Base-by-base conservation (phyloP, 257 asterid species). In the Plantago elongata region DNA sequence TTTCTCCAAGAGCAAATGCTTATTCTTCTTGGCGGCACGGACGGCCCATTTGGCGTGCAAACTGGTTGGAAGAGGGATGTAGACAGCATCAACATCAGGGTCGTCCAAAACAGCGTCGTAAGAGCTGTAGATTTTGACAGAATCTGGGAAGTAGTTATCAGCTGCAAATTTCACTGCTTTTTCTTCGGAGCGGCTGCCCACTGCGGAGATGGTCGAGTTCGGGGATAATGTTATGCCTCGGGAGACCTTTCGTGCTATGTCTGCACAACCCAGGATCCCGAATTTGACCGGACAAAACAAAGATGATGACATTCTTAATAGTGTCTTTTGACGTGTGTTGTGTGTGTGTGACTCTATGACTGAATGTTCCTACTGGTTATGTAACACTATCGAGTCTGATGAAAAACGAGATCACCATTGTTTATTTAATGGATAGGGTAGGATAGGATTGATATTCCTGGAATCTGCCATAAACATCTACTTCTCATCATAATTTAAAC, bases 81-180 rank as follows among this genome's bases (percentile, higher is more conserved):
- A 82, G 2, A 82, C 88, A 0, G 79, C 83, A 27, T 82, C 83
- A 5, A 81, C 73, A 0, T 75, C 67, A 0, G 78, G 75, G 17
- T 78, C 87, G 3, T 81, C 78, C 49, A 78, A 43, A 49, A 81
- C 80, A 7, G 75, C 84, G 13, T 69, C 80, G 69, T 81, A 81
- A 52, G 77, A 70, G 8, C 73, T 74, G 51, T 81, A 75, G 11
- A 45, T 56, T 44, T 73, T 78, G n/a, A 78, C 59, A 0, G 72
- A 37, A 0, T 51, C 60, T 3, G 79, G 78, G 45, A 67, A 77
- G 5, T 68, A 72, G 34, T 77, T 77, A 11, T 69, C 73, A 34
- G 57, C 37, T 0, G 86, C 81, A 5, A 61, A 81, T 9, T 27
- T 17, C 1, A 17, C 13, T 14, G 83, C 86, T 51, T 74, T 81